phyloP scores from a whole-genome alignment of 805 yeast genomes.

The Grigorovia transvaalensis region DNA sequence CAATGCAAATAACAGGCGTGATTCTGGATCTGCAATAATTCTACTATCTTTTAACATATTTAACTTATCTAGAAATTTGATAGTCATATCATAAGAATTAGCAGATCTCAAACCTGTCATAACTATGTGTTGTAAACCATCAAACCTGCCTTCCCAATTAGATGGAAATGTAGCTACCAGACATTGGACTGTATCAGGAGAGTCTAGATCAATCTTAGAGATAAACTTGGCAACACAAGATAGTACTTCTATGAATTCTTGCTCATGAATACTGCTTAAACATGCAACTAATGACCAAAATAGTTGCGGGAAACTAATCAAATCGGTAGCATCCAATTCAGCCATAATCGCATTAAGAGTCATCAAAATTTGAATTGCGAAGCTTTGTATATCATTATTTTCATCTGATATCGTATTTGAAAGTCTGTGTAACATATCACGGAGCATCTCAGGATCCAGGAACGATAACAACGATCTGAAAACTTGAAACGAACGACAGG shows the following conservation, averaged over 20 bases:
- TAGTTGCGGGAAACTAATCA: constrained; percentile 82
- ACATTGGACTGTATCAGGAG: constrained; percentile 76
- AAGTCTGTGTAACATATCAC: constrained; percentile 86
- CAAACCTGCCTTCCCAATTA: constrained; percentile 90
- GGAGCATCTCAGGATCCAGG: constrained; percentile 77
- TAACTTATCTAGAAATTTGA: constrained; percentile 63
- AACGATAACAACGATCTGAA: constrained; percentile 76
- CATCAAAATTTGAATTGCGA: constrained; percentile 95
- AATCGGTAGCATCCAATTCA: constrained; percentile 63
- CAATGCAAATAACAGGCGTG: constrained; percentile 60
- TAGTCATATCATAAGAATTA: constrained; percentile 65
- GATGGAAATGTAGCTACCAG: constrained; percentile 82
- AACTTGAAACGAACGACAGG: constrained; percentile 90
- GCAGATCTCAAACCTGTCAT: constrained; percentile 78
- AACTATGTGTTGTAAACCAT: constrained; percentile 72
- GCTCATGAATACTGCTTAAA: constrained; percentile 80
- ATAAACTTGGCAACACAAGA: constrained; percentile 75
- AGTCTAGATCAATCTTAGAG: constrained; percentile 75
- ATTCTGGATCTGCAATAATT: constrained; percentile 62
- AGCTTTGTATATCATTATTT: constrained; percentile 84
- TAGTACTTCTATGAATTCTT: constrained; percentile 80
- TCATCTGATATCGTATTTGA: constrained; percentile 91
- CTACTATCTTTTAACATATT: constrained; percentile 59
- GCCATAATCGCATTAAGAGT: constrained; percentile 88
- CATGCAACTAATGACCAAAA: constrained; percentile 96